Evolutionary conservation across 1,284 basidiomycete genomes (phyloP).

Genomic region (Moniliophthora roreri): DNA sequence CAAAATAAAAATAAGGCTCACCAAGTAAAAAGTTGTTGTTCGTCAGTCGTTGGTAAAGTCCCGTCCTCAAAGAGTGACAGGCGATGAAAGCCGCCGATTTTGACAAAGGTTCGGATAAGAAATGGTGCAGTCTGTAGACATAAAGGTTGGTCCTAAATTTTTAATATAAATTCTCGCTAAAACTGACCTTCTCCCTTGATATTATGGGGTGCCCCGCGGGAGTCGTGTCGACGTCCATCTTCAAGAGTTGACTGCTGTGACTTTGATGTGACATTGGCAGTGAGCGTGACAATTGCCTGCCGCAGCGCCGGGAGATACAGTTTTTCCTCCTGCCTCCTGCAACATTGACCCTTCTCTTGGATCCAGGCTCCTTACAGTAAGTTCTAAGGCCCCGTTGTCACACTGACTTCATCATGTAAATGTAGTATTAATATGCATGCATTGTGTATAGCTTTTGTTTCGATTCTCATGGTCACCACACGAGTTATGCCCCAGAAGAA

Average conservation of each 20-base stretch:
- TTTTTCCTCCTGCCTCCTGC: too few species aligned
- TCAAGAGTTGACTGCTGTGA: neutral
- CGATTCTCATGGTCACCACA: too few species aligned
- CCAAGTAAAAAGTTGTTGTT: conserved; percentile 79
- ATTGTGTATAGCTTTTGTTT: too few species aligned
- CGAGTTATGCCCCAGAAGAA: too few species aligned
- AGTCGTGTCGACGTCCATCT: conserved; percentile 38
- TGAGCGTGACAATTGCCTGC: neutral
- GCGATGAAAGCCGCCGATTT: conserved; percentile 74
- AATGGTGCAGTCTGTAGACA: conserved; percentile 66
- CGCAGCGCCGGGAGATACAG: neutral
- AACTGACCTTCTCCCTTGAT: conserved; percentile 39
- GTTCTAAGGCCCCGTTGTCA: too few species aligned
- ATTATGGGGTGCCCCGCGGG: conserved; percentile 35
- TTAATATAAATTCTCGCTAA: neutral
- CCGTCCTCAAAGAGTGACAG: conserved; percentile 72
- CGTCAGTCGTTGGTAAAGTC: conserved; percentile 68
- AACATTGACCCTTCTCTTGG: too few species aligned
- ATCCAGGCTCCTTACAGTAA: too few species aligned
- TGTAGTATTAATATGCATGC: too few species aligned
- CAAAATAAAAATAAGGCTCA: conserved; percentile 26
- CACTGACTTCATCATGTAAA: too few species aligned
- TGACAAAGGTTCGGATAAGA: conserved; percentile 77
- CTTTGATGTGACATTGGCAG: neutral
- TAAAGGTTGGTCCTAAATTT: conserved; percentile 1